phyloP scores from a whole-genome alignment of 139 green algal species.

The Tetradesmus lagerheimii region DNA sequence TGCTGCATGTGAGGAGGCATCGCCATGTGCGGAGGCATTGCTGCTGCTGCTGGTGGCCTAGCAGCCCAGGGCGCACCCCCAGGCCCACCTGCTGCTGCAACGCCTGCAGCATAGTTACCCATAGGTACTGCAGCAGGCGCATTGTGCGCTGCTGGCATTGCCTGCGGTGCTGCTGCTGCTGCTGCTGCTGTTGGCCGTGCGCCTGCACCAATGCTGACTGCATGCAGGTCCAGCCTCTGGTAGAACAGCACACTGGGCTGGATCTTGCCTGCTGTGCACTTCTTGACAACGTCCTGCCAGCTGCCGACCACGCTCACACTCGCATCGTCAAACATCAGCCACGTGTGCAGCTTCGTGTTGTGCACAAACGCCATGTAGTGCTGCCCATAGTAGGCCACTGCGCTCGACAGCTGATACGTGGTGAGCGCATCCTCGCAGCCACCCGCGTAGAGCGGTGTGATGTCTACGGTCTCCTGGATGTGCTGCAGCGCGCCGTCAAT shows the following conservation, averaged over 20 bases:
- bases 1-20: background rate
- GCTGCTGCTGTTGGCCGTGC: slow-evolving; percentile 16
- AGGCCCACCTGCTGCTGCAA: background rate
- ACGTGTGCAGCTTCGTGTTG: slow-evolving; percentile 60
- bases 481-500: slow-evolving; percentile 57
- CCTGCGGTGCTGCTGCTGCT: slow-evolving; percentile 3
- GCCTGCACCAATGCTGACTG: background rate
- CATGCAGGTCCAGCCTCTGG: slow-evolving; percentile 23
- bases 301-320: slow-evolving; percentile 52
- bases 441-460: background rate
- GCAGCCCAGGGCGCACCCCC: background rate
- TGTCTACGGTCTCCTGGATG: slow-evolving; percentile 34
- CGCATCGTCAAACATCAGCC: slow-evolving; percentile 88
- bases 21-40: background rate
- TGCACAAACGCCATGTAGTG: slow-evolving; percentile 91
- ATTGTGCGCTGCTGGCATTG: background rate
- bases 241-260: slow-evolving; percentile 80
- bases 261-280: slow-evolving; percentile 76
- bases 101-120: background rate
- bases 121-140: background rate
- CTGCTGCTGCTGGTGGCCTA: slow-evolving; percentile 15
- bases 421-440: background rate
- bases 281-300: slow-evolving; percentile 73
- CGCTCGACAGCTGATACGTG: slow-evolving; percentile 72
- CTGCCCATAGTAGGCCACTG: slow-evolving; percentile 92